A percentile compares a stretch with the other conserved stretches of the same genome.
These are phyloP conservation scores for Cyclotella atomus DNA, from an alignment of 108 stramenopile genomes.

Conservation along the genomic window DNA sequence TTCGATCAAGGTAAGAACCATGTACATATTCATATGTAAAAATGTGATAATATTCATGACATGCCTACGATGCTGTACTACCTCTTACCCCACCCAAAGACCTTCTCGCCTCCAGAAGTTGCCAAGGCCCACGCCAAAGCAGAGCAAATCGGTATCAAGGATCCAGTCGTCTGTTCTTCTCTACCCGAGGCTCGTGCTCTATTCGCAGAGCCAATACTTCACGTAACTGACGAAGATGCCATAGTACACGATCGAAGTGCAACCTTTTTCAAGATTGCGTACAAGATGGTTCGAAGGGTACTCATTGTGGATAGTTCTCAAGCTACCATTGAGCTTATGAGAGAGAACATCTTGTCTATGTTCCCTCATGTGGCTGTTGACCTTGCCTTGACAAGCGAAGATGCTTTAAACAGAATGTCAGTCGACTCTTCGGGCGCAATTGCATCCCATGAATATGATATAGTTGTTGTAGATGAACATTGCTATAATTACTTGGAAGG, in stretches of 20 bases:
- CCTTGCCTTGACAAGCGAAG: constrained; percentile 21
- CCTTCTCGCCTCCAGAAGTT: constrained; percentile 10
- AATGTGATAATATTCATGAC: neutral
- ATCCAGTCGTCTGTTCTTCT: constrained; percentile 17
- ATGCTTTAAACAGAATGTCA: constrained; percentile 19
- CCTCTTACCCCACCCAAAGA: neutral
- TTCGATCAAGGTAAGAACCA: constrained; percentile 11
- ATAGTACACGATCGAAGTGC: constrained; percentile 33
- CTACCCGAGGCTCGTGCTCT: constrained; percentile 27
- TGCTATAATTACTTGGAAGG: neutral
- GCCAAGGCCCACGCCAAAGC: constrained; percentile 17
- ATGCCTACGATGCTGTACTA: neutral
- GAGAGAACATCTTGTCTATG: constrained; percentile 26
- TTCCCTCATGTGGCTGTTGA: constrained; percentile 34
- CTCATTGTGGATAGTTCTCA: constrained; percentile 36
- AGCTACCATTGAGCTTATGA: constrained; percentile 12
- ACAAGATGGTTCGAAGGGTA: constrained; percentile 21
- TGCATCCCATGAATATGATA: constrained; percentile 18
- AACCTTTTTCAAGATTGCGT: constrained; percentile 24
- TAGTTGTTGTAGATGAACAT: constrained; percentile 33
- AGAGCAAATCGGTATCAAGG: constrained; percentile 18
- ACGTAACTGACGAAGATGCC: constrained; percentile 31
- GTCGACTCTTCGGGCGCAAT: neutral
- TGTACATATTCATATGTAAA: no score
- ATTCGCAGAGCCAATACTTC: constrained; percentile 42